Base-by-base conservation (phyloP, 2,329 filamentous ascomycete genomes). In the Podosphaera aphanis region DNA sequence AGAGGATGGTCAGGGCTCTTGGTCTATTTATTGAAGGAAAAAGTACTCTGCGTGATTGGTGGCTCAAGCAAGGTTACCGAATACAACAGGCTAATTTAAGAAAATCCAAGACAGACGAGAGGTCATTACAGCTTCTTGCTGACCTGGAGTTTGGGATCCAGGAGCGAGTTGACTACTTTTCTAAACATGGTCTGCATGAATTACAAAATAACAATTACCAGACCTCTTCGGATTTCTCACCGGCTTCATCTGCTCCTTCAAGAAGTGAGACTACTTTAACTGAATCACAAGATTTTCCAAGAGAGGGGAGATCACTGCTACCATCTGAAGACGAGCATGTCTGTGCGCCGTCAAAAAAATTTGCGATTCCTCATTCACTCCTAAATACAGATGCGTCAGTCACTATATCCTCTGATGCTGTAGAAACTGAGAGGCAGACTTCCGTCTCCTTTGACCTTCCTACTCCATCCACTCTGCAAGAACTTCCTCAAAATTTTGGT, bases 11-110 rank as follows among this genome's bases (percentile, higher is more conserved):
- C 36, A 64, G 67, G 15, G 70, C 70, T 0, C 58, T 76, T 10
- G 69, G 66, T 2, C 62, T 63, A 16, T 74, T 73, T 46, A 67
- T 72, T 5, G 69, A 71, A 47, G 67, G 66, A 4, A 67, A 63
- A 47, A 65, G 63, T 2, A 59, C 52, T n/a, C 39, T 59, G 38
- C 49, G 55, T 41, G 56, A 58, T 23, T 57, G 55, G 55, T 57
- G 55, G 56, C 18, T 56, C 5, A 48, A 54, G 27, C 46, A 44
- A 33, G 55, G 55, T 8, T 51, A 55, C 43, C 52, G 50, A 36
- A 48, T 47, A 35, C 52, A 56, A 40, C 43, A 50, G 16, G 33
- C 48, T 11, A 39, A 36, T 3, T 27, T 49, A 2, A 48, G 49
- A 25, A 53, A 54, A 45, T 45, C 49, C 4, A 39, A 23, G 4